phyloP scores from a whole-genome alignment of 176 grass and related monocot genomes.

The Hordeum marinum region DNA sequence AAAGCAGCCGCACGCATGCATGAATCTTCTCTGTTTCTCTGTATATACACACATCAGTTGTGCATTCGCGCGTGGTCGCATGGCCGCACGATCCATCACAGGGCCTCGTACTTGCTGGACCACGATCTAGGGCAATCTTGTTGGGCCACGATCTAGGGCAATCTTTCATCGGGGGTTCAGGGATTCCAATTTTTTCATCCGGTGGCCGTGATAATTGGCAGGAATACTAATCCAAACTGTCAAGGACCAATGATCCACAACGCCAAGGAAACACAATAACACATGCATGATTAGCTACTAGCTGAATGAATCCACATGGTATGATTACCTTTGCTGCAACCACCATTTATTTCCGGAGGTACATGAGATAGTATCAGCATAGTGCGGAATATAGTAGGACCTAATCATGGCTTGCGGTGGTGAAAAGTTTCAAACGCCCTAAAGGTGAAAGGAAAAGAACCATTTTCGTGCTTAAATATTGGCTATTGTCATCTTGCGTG shows the following conservation, averaged over 20 bases:
- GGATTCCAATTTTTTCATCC: too few species aligned
- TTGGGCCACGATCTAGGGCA: neutral
- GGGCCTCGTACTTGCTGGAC: neutral
- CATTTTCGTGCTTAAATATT: conserved; percentile 20
- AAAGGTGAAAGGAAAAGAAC: neutral
- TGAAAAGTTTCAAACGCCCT: conserved; percentile 25
- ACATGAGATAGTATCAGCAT: neutral
- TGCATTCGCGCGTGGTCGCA: neutral
- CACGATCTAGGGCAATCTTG: neutral
- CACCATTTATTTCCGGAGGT: neutral
- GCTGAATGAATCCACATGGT: neutral
- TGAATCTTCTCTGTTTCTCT: neutral
- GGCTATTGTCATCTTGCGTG: conserved; percentile 2
- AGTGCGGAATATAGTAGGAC: conserved; percentile 23
- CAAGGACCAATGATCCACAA: too few species aligned
- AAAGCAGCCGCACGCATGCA: neutral
- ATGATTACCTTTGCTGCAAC: neutral
- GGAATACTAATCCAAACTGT: neutral
- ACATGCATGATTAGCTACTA: neutral
- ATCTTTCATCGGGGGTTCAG: neutral
- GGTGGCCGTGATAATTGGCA: neutral
- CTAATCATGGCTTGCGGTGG: conserved; percentile 41
- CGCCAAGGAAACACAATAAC: neutral
- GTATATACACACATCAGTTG: neutral
- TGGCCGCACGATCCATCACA: neutral